These are phyloP conservation scores for Pythium brassicae DNA, from an alignment of 352 stramenopile species.

Conservation along the genomic window DNA sequence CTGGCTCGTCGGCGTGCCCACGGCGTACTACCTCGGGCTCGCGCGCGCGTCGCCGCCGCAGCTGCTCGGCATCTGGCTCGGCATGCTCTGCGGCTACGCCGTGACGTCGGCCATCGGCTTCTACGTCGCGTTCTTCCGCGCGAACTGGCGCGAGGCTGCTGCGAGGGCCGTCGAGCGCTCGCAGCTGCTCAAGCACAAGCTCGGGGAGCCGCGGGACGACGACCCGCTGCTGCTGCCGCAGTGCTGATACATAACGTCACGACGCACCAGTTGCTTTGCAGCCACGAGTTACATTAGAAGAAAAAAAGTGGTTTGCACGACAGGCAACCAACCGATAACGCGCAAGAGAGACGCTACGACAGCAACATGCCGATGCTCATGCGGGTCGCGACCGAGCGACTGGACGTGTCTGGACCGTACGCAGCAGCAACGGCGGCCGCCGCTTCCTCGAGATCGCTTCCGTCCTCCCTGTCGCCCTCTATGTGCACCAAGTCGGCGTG, in stretches of 20 bases:
- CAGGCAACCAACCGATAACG: not conserved
- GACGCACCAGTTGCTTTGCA: too few species aligned
- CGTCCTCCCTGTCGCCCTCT: not conserved
- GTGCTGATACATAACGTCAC: not conserved
- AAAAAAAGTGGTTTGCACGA: not conserved
- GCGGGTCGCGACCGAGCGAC: not conserved
- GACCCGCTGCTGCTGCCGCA: conserved; percentile 19
- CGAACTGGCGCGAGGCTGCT: conserved; percentile 59
- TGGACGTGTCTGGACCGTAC: not conserved
- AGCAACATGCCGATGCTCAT: conserved; percentile 21
- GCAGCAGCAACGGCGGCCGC: too few species aligned
- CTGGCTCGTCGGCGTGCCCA: conserved; percentile 73
- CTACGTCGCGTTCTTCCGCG: conserved; percentile 41
- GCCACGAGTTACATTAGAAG: not conserved
- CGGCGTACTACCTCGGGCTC: conserved; percentile 66
- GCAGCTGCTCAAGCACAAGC: conserved; percentile 24
- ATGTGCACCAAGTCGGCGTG: conserved; percentile 6
- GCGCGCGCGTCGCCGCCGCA: conserved; percentile 20
- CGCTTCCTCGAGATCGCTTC: too few species aligned
- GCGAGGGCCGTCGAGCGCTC: conserved; percentile 49
- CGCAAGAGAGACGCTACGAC: conserved; percentile 1
- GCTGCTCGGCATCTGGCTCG: conserved; percentile 73
- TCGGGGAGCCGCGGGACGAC: conserved; percentile 10
- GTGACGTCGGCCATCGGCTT: conserved; percentile 74
- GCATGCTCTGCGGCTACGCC: conserved; percentile 64